These are phyloP conservation scores for Arachnomyces sp. DNA, from an alignment of 2,329 filamentous ascomycete species.

Conservation along the genomic window DNA sequence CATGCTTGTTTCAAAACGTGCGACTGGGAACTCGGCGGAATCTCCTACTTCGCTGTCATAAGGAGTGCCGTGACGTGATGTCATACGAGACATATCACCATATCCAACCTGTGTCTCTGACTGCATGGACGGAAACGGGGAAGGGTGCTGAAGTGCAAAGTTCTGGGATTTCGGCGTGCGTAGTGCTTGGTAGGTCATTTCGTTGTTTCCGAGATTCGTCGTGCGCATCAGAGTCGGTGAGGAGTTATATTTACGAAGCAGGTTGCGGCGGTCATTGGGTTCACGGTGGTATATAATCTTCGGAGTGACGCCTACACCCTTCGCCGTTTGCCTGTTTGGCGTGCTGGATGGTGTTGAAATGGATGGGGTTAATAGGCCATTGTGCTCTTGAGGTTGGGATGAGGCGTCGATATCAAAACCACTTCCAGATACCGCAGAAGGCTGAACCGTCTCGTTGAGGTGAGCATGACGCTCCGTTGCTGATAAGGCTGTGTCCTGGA, in stretches of 20 bases:
- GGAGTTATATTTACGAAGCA: constrained; percentile 36
- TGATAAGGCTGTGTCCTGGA: constrained; percentile 40
- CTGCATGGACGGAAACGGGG: constrained; percentile 40
- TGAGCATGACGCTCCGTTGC: constrained; percentile 25
- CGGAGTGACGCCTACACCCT: constrained; percentile 30
- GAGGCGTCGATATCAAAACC: too few relatives aligned
- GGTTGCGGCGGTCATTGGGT: constrained; percentile 31
- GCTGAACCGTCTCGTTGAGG: constrained; percentile 30
- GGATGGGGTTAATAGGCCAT: constrained; percentile 20
- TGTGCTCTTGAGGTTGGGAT: constrained; percentile 26
- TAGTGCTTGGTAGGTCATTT: constrained; percentile 35
- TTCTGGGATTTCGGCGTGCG: constrained; percentile 48
- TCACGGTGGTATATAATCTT: constrained; percentile 35
- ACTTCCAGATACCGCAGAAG: constrained; percentile 23
- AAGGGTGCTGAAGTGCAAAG: constrained; percentile 42
- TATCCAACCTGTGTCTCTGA: constrained; percentile 36
- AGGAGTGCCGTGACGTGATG: constrained; percentile 24
- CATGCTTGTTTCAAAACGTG: constrained; percentile 26
- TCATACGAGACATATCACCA: constrained; percentile 28
- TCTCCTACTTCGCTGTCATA: constrained; percentile 26
- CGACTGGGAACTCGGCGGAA: constrained; percentile 21
- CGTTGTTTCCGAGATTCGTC: constrained; percentile 39
- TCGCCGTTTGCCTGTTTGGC: constrained; percentile 28
- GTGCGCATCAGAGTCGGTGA: constrained; percentile 50
- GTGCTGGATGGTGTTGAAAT: constrained; percentile 32